A percentile compares a stretch with the other conserved stretches of the same genome.
phyloP scores from a whole-genome alignment of 345 rosid genomes.

The Bretschneidera sinensis region DNA sequence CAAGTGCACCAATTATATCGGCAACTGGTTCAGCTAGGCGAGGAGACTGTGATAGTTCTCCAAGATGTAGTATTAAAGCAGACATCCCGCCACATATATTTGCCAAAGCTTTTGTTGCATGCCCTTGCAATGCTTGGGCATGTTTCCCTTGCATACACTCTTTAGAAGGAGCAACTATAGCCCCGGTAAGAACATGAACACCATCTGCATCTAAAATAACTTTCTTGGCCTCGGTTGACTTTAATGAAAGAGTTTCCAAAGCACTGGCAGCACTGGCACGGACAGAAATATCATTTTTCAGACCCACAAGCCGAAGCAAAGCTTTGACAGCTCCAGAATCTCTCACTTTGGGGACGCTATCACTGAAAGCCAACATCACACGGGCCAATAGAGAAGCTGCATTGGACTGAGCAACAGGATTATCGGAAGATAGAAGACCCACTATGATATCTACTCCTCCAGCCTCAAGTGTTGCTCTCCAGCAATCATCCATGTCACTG shows the following conservation, averaged over 20 bases:
- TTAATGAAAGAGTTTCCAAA: slow-evolving; percentile 69
- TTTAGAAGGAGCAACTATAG: slow-evolving; percentile 82
- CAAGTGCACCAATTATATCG: slow-evolving; percentile 80
- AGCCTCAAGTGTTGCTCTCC: slow-evolving; percentile 68
- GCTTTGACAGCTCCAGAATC: slow-evolving; percentile 71
- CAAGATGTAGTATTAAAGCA: slow-evolving; percentile 58
- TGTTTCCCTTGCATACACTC: slow-evolving; percentile 64
- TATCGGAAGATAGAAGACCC: slow-evolving; percentile 71
- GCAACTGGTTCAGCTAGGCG: slow-evolving; percentile 70
- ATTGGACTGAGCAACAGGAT: slow-evolving; percentile 66
- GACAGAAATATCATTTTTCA: slow-evolving; percentile 47
- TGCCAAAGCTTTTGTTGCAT: slow-evolving; percentile 72
- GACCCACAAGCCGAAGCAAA: slow-evolving; percentile 57
- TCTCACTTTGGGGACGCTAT: slow-evolving; percentile 56
- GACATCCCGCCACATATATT: slow-evolving; percentile 78
- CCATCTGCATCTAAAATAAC: slow-evolving; percentile 60
- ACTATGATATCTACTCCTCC: slow-evolving; percentile 71
- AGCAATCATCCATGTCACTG: slow-evolving; percentile 61
- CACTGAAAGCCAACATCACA: slow-evolving; percentile 57
- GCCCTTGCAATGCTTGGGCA: slow-evolving; percentile 52
- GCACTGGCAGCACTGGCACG: slow-evolving; percentile 83
- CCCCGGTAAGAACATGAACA: slow-evolving; percentile 58
- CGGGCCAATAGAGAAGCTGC: slow-evolving; percentile 90
- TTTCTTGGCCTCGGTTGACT: slow-evolving; percentile 57
- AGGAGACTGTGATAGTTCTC: slow-evolving; percentile 60